Evolutionary conservation across 441 rosid genomes (phyloP).

Genomic region (Populus hybrid): DNA sequence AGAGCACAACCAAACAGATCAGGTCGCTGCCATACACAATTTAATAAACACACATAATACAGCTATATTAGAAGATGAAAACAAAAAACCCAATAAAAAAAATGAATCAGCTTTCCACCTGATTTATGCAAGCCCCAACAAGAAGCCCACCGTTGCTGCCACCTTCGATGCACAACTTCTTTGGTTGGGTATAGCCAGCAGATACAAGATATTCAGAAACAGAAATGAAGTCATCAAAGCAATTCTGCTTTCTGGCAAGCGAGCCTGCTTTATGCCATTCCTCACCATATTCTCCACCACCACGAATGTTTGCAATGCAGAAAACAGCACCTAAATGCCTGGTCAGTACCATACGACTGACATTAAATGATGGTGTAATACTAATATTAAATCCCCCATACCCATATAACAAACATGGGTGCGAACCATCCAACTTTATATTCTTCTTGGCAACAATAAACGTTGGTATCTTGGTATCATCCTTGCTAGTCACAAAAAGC

Average conservation of each 20-base stretch:
- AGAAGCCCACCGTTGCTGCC: slow-evolving; percentile 98
- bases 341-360: slow-evolving; percentile 58
- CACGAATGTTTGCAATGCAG: slow-evolving; percentile 90
- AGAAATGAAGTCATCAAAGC: slow-evolving; percentile 90
- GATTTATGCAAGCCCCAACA: slow-evolving; percentile 90
- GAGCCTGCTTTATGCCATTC: slow-evolving; percentile 97
- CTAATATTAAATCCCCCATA: slow-evolving; percentile 94
- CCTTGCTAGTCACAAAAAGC: slow-evolving; percentile 73
- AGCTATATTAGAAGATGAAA: neutral
- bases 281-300: slow-evolving; percentile 99
- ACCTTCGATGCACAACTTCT: slow-evolving; percentile 83
- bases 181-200: slow-evolving; percentile 73
- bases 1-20: slow-evolving; percentile 97
- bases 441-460: slow-evolving; percentile 73
- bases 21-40: slow-evolving; percentile 61
- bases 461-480: slow-evolving; percentile 77
- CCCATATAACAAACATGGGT: slow-evolving; percentile 87
- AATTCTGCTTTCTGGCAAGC: slow-evolving; percentile 79
- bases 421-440: slow-evolving; percentile 76
- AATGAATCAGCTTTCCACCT: slow-evolving; percentile 39
- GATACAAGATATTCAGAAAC: slow-evolving; percentile 76
- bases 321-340: slow-evolving; percentile 74
- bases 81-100: neutral
- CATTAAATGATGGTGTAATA: slow-evolving; percentile 77
- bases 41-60: neutral